A percentile compares a stretch with the other conserved stretches of the same genome.
Evolutionary conservation across 2,329 filamentous ascomycete genomes (phyloP).

Genomic region (Alternaria sp.): DNA sequence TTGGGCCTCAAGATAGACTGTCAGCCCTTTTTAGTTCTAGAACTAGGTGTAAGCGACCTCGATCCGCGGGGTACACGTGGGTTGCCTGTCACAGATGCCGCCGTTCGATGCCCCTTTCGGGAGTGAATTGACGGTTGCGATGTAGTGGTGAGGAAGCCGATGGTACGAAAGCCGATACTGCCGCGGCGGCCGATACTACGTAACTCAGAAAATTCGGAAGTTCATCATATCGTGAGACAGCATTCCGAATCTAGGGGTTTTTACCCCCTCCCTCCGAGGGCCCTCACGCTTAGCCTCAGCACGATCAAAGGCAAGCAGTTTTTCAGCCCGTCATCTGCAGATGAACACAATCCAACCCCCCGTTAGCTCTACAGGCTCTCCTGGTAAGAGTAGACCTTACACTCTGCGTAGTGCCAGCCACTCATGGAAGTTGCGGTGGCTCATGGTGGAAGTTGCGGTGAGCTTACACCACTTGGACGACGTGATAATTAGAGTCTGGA

Average conservation of each 20-base stretch:
- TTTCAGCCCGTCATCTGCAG: background rate
- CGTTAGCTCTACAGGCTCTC: background rate
- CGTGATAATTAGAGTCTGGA: background rate
- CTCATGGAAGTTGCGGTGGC: background rate
- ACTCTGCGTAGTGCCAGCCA: background rate
- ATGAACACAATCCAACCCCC: background rate
- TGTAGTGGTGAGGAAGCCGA: background rate
- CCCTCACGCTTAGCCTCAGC: background rate
- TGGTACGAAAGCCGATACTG: background rate
- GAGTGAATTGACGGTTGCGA: background rate
- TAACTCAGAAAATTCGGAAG: background rate
- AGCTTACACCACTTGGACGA: background rate
- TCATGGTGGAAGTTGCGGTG: background rate
- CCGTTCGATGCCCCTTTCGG: background rate
- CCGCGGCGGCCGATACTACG: background rate
- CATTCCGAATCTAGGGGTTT: background rate
- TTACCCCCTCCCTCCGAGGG: background rate
- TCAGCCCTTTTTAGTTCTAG: conserved; percentile 1
- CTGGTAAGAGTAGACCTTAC: background rate
- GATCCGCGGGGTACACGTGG: background rate
- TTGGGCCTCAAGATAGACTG: conserved; percentile 8
- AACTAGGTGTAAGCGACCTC: conserved; percentile 1
- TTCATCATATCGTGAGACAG: background rate
- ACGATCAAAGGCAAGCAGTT: background rate
- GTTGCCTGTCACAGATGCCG: background rate